These are phyloP conservation scores for Septoria linicola DNA, from an alignment of 2,329 filamentous ascomycete genomes.

Conservation along the genomic window DNA sequence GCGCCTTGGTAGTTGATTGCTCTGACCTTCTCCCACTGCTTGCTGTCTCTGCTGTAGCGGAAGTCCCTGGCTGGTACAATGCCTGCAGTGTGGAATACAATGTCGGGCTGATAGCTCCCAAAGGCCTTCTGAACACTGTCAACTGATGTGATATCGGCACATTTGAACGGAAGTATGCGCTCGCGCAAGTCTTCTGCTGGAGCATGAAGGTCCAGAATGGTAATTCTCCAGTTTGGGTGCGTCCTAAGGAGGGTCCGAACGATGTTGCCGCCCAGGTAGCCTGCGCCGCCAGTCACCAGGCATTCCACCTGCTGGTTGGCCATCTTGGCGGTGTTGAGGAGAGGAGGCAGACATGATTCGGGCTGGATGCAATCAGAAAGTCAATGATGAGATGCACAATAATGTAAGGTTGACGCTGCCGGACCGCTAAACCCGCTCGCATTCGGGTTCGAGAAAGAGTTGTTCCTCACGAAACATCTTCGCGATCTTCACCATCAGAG, in stretches of 20 bases:
- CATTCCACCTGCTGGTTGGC: slow-evolving; percentile 32
- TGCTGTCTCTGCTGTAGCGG: slow-evolving; percentile 42
- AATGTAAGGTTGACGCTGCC: no score
- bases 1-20: slow-evolving; percentile 90
- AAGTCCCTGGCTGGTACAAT: slow-evolving; percentile 41
- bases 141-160: slow-evolving; percentile 43
- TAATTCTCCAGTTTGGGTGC: slow-evolving; percentile 42
- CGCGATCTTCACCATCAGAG: no score
- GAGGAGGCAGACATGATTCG: neutral
- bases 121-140: slow-evolving; percentile 50
- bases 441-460: no score
- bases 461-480: no score
- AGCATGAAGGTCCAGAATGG: slow-evolving; percentile 43
- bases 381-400: neutral
- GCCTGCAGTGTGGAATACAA: slow-evolving; percentile 86
- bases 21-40: slow-evolving; percentile 60
- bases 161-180: slow-evolving; percentile 37
- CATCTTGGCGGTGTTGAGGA: slow-evolving; percentile 25
- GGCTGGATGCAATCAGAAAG: neutral
- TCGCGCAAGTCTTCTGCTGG: slow-evolving; percentile 25
- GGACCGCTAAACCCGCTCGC: no score
- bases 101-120: slow-evolving; percentile 63
- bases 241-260: slow-evolving; percentile 41
- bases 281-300: slow-evolving; percentile 50
- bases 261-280: slow-evolving; percentile 48